Evolutionary conservation across 2,329 filamentous ascomycete species (phyloP).

Genomic region (Penicillium occitanis): DNA sequence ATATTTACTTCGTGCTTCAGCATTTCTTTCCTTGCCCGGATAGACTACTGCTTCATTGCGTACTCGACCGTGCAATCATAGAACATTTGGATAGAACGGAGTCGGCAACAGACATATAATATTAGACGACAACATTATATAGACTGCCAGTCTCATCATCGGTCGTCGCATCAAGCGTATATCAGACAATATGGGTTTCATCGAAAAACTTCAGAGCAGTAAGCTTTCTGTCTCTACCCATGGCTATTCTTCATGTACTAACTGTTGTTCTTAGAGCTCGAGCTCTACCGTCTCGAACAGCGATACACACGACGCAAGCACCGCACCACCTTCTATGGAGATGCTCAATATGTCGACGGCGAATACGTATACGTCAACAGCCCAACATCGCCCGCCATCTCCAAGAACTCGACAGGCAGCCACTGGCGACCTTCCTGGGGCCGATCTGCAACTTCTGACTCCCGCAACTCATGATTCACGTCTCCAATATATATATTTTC

Average conservation of each 20-base stretch:
- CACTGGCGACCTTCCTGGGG: constrained; percentile 21
- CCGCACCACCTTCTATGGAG: constrained; percentile 83
- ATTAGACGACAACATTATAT: background rate
- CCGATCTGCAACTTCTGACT: constrained; percentile 17
- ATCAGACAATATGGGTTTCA: constrained; percentile 45
- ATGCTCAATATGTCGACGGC: constrained; percentile 89
- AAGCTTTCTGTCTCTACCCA: constrained; percentile 25
- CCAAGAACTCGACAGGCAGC: constrained; percentile 35
- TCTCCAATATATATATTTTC: background rate
- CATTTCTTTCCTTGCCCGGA: background rate
- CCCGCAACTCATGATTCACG: constrained; percentile 21
- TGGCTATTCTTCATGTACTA: background rate
- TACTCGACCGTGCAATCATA: background rate
- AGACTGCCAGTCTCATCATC: background rate
- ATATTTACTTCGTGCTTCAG: background rate
- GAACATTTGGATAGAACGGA: background rate
- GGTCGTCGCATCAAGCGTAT: background rate
- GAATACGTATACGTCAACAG: constrained; percentile 76
- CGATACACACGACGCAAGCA: constrained; percentile 90
- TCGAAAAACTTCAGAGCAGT: constrained; percentile 54
- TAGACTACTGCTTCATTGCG: background rate
- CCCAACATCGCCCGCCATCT: constrained; percentile 39
- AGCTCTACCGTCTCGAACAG: constrained; percentile 93
- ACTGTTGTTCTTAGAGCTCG: constrained; percentile 54
- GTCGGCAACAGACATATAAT: background rate